Conservation (phyloP, 2,329 filamentous ascomycete genomes). For the Penicillium freii region DNA sequence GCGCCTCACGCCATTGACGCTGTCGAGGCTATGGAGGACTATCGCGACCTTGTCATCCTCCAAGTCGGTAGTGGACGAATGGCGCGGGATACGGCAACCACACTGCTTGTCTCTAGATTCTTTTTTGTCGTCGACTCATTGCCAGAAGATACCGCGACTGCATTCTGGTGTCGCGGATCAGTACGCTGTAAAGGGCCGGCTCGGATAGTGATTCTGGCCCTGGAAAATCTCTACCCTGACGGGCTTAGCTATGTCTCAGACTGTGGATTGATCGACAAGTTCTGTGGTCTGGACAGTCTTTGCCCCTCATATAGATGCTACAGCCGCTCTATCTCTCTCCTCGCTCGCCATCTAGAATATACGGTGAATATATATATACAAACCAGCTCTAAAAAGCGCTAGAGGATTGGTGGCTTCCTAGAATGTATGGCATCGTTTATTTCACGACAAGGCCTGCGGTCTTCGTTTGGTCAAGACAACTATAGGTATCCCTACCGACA, state of each 20-base stretch:
- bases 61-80: slow-evolving; percentile 15
- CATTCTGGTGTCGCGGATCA: slow-evolving; percentile 15
- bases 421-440: slow-evolving; percentile 11
- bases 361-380: slow-evolving; percentile 20
- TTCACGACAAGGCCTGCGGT: slow-evolving; percentile 6
- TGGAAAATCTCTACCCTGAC: slow-evolving; percentile 18
- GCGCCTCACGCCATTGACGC: slow-evolving; percentile 15
- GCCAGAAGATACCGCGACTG: slow-evolving; percentile 6
- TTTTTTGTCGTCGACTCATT: slow-evolving; percentile 14
- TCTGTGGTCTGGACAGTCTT: slow-evolving; percentile 12
- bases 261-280: slow-evolving; percentile 9
- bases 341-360: slow-evolving; percentile 10
- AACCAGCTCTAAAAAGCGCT: slow-evolving; percentile 10
- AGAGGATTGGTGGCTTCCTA: slow-evolving; percentile 22
- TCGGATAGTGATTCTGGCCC: slow-evolving; percentile 9
- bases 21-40: slow-evolving; percentile 20
- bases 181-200: slow-evolving; percentile 18
- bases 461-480: slow-evolving; percentile 11
- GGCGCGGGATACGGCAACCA: slow-evolving; percentile 18
- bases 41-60: slow-evolving; percentile 18
- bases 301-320: slow-evolving; percentile 17
- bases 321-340: slow-evolving; percentile 14
- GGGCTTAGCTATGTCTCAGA: slow-evolving; percentile 15
- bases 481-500: background rate
- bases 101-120: slow-evolving; percentile 17